Evolutionary conservation across 108 stramenopile species (phyloP).

Genomic region (Nannochloropsis gaditana): DNA sequence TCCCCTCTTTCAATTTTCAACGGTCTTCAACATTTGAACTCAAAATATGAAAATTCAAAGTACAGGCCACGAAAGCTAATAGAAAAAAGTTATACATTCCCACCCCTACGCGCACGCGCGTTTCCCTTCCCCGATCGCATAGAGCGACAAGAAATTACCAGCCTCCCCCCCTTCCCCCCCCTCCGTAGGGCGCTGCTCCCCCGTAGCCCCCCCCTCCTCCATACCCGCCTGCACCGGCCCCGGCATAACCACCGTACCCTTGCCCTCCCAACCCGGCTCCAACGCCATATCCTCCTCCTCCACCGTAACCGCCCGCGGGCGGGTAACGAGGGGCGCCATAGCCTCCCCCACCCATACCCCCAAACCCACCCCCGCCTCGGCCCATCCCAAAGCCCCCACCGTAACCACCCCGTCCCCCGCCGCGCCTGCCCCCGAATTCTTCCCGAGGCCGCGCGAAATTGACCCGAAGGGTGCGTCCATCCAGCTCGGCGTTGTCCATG

Average conservation of each 20-base stretch:
- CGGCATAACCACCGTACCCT: too few species aligned
- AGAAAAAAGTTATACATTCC: too few species aligned
- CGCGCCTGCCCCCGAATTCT: not conserved
- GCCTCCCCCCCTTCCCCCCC: not conserved
- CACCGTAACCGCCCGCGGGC: not conserved
- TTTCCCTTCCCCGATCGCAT: too few species aligned
- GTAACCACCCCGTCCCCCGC: not conserved
- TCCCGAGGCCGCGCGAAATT: not conserved
- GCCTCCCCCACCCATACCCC: slow-evolving; percentile 2
- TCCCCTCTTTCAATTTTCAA: not conserved
- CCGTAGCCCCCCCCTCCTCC: not conserved
- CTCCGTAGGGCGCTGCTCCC: not conserved
- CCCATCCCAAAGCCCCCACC: not conserved
- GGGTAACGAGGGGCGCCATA: not conserved
- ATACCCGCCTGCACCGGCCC: not conserved
- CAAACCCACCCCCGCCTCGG: not conserved
- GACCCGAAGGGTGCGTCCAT: slow-evolving; percentile 20
- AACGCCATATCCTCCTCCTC: not conserved
- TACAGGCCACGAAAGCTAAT: too few species aligned
- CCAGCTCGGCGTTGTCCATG: slow-evolving; percentile 2
- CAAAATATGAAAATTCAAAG: too few species aligned
- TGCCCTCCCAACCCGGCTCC: not conserved
- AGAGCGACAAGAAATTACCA: too few species aligned
- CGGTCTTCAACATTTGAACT: not conserved
- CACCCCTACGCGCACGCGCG: too few species aligned